phyloP scores from a whole-genome alignment of 805 yeast species.

The Zygoascus ofunaensis region DNA sequence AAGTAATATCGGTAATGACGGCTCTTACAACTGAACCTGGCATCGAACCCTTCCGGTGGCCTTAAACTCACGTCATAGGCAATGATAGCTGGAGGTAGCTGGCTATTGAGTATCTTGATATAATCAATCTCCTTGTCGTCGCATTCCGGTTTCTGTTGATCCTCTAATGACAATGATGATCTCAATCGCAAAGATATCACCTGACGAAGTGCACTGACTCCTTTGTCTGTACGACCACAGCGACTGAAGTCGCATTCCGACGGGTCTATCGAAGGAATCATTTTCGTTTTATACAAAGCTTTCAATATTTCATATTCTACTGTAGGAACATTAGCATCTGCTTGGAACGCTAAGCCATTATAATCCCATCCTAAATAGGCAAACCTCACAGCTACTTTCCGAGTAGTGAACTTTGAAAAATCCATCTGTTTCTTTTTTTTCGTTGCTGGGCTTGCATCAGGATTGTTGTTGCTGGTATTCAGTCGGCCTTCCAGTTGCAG shows the following conservation, averaged over 20 bases:
- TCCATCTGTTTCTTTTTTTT: slow-evolving; percentile 46
- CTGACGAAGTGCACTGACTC: slow-evolving; percentile 96
- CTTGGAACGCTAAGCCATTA: slow-evolving; percentile 78
- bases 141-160: slow-evolving; percentile 45
- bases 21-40: slow-evolving; percentile 79
- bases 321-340: slow-evolving; percentile 68
- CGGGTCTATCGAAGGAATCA: slow-evolving; percentile 51
- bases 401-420: slow-evolving; percentile 48
- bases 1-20: slow-evolving; percentile 85
- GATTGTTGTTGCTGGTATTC: slow-evolving; percentile 1
- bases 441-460: slow-evolving; percentile 10
- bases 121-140: slow-evolving; percentile 72
- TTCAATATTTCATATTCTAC: slow-evolving; percentile 70
- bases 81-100: slow-evolving; percentile 73
- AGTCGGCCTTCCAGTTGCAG: slow-evolving; percentile 37
- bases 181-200: slow-evolving; percentile 75
- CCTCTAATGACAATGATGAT: slow-evolving; percentile 53
- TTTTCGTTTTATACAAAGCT: slow-evolving; percentile 57
- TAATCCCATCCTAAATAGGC: slow-evolving; percentile 91
- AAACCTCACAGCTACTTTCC: slow-evolving; percentile 73
- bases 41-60: slow-evolving; percentile 79
- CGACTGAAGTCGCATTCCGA: slow-evolving; percentile 65
- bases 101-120: slow-evolving; percentile 60
- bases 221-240: slow-evolving; percentile 92
- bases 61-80: slow-evolving; percentile 74